Evolutionary conservation across 2,329 filamentous ascomycete genomes (phyloP), one percentile per base, ranked within the genome.

Genomic region (Helicocarpus griseus): DNA sequence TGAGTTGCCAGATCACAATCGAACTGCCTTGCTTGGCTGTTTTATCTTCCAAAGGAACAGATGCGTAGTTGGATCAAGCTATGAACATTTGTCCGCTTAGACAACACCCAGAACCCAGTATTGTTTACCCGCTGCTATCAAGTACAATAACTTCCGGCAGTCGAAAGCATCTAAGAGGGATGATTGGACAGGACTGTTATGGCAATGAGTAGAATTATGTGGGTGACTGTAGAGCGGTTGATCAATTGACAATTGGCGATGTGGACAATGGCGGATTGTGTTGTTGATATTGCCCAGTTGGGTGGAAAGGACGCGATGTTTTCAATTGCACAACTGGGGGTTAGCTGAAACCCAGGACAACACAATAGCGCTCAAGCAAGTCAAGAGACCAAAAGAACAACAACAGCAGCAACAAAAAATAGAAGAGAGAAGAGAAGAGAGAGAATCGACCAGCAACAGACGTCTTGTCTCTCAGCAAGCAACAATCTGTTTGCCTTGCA

Each of bases 1-100:
- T 48, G 39, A 35, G 48, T 53, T 46, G 36, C 36, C 49, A 41
- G 29, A 48, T 36, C 46, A 33, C 46, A 35, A 35, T 31, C 17
- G 7, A 40, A 17, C 21, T 17, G 26, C 19, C 40, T 44, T 44
- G 17, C 21, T 11, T 17, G n/a, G 9, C 22, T 28, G 33, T n/a
- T 40, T n/a, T 17, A 35, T 33, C 13, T 22, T 21, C 21, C 6
- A 35, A 39, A 24, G 19, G 33, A 26, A 29, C 28, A n/a, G 22
- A 33, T 49, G 35, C 9, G 36, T 22, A 17, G 5, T 7, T 40
- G n/a, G 26, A 21, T 39, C 35, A 49, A 40, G 44, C 28, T 14
- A 39, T 38, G 22, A 19, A 40, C 36, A 40, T 49, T 39, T 38
- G 47, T 31, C 24, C 24, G 21, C 24, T 39, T 13, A 29, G 21